Base-by-base conservation (phyloP, 192 early-diverging fungal species). In the Rhizophagus sp. region DNA sequence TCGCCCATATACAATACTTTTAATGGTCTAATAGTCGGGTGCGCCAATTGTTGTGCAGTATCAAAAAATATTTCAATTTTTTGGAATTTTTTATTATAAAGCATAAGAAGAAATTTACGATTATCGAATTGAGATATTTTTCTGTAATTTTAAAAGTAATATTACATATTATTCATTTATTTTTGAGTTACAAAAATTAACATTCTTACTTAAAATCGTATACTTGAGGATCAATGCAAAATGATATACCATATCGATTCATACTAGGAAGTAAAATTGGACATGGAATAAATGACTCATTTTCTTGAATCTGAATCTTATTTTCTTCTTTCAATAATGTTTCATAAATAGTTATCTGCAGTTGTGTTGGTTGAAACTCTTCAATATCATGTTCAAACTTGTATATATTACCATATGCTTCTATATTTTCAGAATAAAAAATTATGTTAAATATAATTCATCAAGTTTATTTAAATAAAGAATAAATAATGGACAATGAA, bases 181-280 rank as follows among this genome's bases (percentile, higher is more conserved):
- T n/a, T n/a, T n/a, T n/a, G n/a, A n/a, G n/a, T n/a, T n/a, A n/a
- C n/a, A n/a, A n/a, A n/a, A n/a, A n/a, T n/a, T n/a, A n/a, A n/a
- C n/a, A n/a, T n/a, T n/a, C 27, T n/a, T 69, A 69, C 67, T 17
- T 69, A 8, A 69, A 22, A 5, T 69, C 67, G n/a, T 69, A 69
- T 2, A 24, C 30, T 65, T n/a, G 25, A 8, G 75, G 75, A 77
- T 65, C 47, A 13, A 41, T 15, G 8, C 65, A 12, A 25, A 62
- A 77, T 9, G 61, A 34, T 8, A 27, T 27, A 24, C 10, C 64
- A 22, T 11, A 24, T 27, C 10, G 22, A 27, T 15, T 2, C 4
- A 36, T 36, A 2, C 3, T 36, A 36, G 17, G 4, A 12, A 15
- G 4, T 15, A 57, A 57, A 57, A 12, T 1, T 41, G 36, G 34